These are phyloP conservation scores for Phylloporus scabripes DNA, from an alignment of 768 basidiomycete species.

Conservation along the genomic window DNA sequence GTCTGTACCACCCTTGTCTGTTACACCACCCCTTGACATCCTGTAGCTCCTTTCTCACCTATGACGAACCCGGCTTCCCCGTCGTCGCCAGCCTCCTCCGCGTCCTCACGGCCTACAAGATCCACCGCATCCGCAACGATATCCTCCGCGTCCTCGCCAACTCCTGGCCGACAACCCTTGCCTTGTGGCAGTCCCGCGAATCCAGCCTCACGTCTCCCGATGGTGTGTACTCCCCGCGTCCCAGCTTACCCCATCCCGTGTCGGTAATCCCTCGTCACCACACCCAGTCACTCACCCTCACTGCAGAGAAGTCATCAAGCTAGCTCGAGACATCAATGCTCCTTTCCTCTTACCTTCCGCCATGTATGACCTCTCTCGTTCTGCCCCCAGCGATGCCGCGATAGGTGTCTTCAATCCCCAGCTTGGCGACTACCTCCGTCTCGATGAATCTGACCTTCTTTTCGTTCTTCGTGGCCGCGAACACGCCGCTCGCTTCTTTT, in stretches of 20 bases:
- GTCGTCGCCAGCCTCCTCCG: constrained; percentile 52
- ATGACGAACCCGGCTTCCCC: constrained; percentile 47
- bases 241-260: constrained; percentile 62
- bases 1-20: constrained; percentile 35
- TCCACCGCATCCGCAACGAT: constrained; percentile 52
- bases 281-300: constrained; percentile 1
- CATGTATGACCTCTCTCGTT: constrained; percentile 76
- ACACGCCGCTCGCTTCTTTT: constrained; percentile 66
- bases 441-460: constrained; percentile 50
- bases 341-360: constrained; percentile 64
- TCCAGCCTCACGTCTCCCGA: constrained; percentile 43
- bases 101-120: constrained; percentile 59
- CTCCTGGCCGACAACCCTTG: constrained; percentile 58
- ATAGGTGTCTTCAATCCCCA: constrained; percentile 41
- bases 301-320: constrained; percentile 56
- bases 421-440: constrained; percentile 35
- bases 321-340: constrained; percentile 53
- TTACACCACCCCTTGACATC: constrained; percentile 11
- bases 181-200: constrained; percentile 65
- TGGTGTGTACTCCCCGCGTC: constrained; percentile 54
- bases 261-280: constrained; percentile 30
- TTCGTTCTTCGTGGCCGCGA: constrained; percentile 64
- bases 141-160: constrained; percentile 47
- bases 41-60: constrained; percentile 42
- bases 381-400: constrained; percentile 54